Evolutionary conservation across 2,329 filamentous ascomycete species (phyloP), one percentile per base, ranked within the genome.

Genomic region (Fusarium multiceps): DNA sequence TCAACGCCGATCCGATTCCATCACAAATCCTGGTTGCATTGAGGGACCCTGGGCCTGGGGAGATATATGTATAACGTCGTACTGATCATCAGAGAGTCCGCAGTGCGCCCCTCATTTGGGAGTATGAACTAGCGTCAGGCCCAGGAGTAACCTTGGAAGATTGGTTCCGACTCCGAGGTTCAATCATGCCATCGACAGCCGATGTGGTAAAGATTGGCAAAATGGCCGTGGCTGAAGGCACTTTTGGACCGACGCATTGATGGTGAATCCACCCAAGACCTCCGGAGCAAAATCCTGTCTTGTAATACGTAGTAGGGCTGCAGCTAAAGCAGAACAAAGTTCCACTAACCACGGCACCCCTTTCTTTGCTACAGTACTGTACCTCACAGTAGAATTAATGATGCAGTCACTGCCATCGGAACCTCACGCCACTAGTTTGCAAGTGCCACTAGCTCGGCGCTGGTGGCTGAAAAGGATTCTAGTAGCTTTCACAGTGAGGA

Each of bases 181-280:
- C 20, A 49, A 53, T 69, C 55, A 34, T 64, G 49, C 54, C 66
- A 69, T 53, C n/a, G 46, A 58, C 66, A 58, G 41, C 55, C 40
- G 61, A 51, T 57, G 21, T 14, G 58, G 66, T n/a, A 66, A 61
- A 49, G 66, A 69, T 69, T 60, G 51, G 56, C 66, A 69, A 27
- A 34, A 64, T 27, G n/a, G 28, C 46, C 14, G 65, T 55, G 28
- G 21, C 20, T 47, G 20, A 20, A 41, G 18, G 32, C 41, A 47
- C 50, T 41, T 59, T 40, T 42, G 32, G 27, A 11, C 30, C 45
- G 20, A 16, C 23, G 59, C 62, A 51, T 51, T 65, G 62, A 64
- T 64, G n/a, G 20, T 28, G 53, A 54, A 30, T 37, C 46, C 60
- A 53, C 53, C 32, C 20, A 18, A 12, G 20, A 46, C 46, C 46